Evolutionary conservation across 2,329 filamentous ascomycete genomes (phyloP), one percentile per base, ranked within the genome.

Genomic region (Eutypa lata): DNA sequence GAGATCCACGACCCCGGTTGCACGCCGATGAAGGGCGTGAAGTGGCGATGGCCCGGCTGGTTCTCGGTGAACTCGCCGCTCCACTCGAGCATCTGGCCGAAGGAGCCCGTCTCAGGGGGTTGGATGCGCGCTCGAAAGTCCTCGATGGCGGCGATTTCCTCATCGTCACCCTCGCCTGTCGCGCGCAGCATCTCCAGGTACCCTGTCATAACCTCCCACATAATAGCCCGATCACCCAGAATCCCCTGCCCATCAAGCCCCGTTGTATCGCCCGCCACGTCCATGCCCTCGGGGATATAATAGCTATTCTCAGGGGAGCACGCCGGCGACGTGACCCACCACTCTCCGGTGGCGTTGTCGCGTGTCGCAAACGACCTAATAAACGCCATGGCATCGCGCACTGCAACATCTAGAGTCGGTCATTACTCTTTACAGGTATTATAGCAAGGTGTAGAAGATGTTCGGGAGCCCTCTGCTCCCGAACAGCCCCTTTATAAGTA

Each of bases 281-380:
- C 16, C 47, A 35, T 47, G 26, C 42, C 33, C 4, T 48, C 35
- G 14, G 53, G 53, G 19, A 56, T 53, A 40, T 47, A 40, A 45
- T 54, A 56, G 10, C 51, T 50, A 48, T 56, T 56, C 48, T 56
- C 53, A 33, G 53, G 53, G 31, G 53, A 56, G 47, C 52, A 44
- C 1, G 31, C 22, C 7, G 53, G 53, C 2, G 40, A 49, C 11
- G 51, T 56, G 31, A 50, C 43, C 19, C 48, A 50, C 42, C 53
- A 42, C 22, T 16, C 14, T 5, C 8, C 53, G 47, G 16, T 51
- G 22, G 37, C 45, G 38, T n/a, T 51, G 42, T 24, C 47, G 24
- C 24, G 26, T 24, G 28, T 48, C 13, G 22, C 42, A 13, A 45
- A 53, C 19, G 43, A 42, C n/a, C 47, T 31, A 37, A 54, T 50